Base-by-base conservation (phyloP, 768 basidiomycete species). In the Phlebiopsis gigantea region DNA sequence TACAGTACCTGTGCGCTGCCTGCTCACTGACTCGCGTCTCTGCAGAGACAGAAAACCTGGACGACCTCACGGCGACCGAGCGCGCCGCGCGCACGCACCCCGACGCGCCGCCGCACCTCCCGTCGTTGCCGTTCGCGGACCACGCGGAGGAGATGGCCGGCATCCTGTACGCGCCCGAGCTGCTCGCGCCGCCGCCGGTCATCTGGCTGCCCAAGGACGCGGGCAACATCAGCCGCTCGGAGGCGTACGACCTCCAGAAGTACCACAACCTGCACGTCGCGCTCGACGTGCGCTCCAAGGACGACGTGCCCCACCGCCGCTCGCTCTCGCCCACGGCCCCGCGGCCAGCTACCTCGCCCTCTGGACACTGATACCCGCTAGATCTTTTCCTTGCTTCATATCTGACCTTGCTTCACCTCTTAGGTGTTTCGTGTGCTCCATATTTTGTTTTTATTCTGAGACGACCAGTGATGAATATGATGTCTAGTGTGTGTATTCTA, bases 141-240 rank as follows among this genome's bases (percentile, higher is more conserved):
- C 87, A 89, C 61, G 84, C 86, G 14, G 84, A 87, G 64, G 85
- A 89, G 63, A 85, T 88, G 80, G 79, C 81, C 5, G 83, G 84
- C 15, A 83, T 92, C 55, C 72, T 93, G 39, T 93, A 92, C 65
- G 88, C 90, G 4, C 88, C 90, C 1, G 90, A 90, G 68, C 76
- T 92, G 41, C 79, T 89, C 60, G 87, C 88, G 12, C 88, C 89
- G 17, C 73, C 79, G 19, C 90, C 89, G 1, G 83, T 87, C 57
- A 88, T 93, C 50, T 92, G 90, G 90, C 75, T 92, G n/a, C 88
- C 88, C 0, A 85, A 88, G 67, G 90, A 91, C 67, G 77, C 77
- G 10, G 82, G 84, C 15, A 87, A 87, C 22, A 82, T 90, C 15
- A 88, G 85, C 7, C 77, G 80, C 39, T 82, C 85, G 5, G 90